Conservation (phyloP, 2,329 filamentous ascomycete species). For the Spiromastix sp. region DNA sequence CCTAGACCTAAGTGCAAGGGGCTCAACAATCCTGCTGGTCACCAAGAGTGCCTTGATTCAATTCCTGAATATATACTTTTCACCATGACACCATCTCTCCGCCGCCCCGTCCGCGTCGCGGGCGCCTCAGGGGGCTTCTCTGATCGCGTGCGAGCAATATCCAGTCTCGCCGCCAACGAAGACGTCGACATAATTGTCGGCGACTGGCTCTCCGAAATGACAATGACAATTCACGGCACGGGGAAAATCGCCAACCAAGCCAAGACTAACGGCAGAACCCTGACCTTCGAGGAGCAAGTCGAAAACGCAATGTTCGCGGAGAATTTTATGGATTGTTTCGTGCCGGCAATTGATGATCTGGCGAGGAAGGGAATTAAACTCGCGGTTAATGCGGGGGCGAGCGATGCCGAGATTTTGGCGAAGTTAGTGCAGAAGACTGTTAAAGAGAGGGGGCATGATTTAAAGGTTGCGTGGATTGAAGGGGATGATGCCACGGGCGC, state of each 20-base stretch:
- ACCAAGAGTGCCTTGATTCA: no score
- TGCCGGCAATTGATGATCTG: conserved; percentile 29
- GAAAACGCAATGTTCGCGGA: neutral
- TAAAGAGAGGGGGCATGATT: conserved; percentile 17
- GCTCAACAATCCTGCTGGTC: no score
- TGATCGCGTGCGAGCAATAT: conserved; percentile 5
- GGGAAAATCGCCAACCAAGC: conserved; percentile 10
- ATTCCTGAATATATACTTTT: no score
- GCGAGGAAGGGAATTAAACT: conserved; percentile 27
- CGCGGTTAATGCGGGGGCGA: conserved; percentile 32
- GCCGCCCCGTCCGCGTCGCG: neutral
- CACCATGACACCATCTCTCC: neutral
- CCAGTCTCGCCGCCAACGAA: conserved; percentile 12
- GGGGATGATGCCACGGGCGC: conserved; percentile 31
- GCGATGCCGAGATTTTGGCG: conserved; percentile 23
- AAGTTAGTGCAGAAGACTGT: conserved; percentile 19
- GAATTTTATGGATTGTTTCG: conserved; percentile 4
- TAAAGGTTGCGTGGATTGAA: conserved; percentile 29
- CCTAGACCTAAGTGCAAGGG: no score
- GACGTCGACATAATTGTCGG: conserved; percentile 16
- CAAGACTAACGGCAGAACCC: conserved; percentile 15
- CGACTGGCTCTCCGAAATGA: conserved; percentile 19
- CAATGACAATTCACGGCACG: conserved; percentile 16
- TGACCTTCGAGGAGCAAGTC: conserved; percentile 25
- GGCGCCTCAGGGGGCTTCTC: neutral